A percentile compares a stretch with the other conserved stretches of the same genome.
These are phyloP conservation scores for Ciborinia camelliae DNA, from an alignment of 2,329 filamentous ascomycete genomes.

Conservation along the genomic window DNA sequence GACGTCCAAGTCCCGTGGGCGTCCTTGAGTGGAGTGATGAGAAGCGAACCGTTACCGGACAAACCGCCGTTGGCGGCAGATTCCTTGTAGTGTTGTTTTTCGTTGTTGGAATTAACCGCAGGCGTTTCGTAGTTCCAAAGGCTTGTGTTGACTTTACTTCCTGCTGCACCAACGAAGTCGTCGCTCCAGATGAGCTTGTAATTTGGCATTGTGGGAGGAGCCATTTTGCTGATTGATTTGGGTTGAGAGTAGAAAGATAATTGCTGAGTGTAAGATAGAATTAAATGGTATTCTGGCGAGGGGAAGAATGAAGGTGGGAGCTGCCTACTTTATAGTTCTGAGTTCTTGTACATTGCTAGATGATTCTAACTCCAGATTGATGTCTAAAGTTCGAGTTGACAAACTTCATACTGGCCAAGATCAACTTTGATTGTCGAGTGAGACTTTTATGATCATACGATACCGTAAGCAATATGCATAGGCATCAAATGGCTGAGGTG, in stretches of 20 bases:
- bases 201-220: not conserved
- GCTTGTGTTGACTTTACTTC: not conserved
- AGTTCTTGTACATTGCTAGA: not conserved
- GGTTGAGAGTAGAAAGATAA: not conserved
- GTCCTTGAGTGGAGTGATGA: slow-evolving; percentile 39
- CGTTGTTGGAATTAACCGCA: not conserved
- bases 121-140: not conserved
- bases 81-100: not conserved
- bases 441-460: not conserved
- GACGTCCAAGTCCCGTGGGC: slow-evolving; percentile 43
- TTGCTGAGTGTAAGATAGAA: not conserved
- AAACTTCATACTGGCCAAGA: not conserved
- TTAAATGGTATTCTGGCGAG: not conserved
- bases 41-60: slow-evolving; percentile 38
- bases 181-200: not conserved
- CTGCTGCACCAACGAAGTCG: not conserved
- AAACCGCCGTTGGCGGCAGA: not conserved
- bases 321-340: not conserved
- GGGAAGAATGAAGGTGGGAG: not conserved
- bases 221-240: not conserved
- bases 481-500: not conserved
- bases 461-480: not conserved
- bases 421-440: not conserved
- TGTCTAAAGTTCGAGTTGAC: not conserved
- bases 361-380: not conserved